Conservation (phyloP, 352 stramenopile genomes). For the Pythium periplocum region DNA sequence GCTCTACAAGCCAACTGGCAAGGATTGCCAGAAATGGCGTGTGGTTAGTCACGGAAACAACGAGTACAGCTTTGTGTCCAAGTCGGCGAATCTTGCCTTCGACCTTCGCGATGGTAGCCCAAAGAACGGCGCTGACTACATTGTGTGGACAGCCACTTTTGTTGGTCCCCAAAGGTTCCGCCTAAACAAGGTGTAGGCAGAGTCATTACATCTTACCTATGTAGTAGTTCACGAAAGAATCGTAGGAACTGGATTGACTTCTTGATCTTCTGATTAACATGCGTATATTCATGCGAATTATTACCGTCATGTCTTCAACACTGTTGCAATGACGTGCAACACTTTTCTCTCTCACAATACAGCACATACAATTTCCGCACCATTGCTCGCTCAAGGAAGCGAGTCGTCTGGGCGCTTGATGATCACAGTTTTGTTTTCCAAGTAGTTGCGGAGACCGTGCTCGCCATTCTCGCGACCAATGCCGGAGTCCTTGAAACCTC, state of each 20-base stretch:
- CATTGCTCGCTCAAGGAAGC: constrained; percentile 17
- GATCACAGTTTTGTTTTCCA: constrained; percentile 49
- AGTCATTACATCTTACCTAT: background rate
- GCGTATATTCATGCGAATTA: no score
- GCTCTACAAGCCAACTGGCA: background rate
- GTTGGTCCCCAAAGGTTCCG: no score
- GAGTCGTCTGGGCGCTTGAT: constrained; percentile 44
- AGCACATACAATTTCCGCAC: background rate
- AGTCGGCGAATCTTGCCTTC: background rate
- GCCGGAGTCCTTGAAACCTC: constrained; percentile 84
- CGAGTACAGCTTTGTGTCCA: constrained; percentile 1
- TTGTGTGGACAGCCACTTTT: background rate
- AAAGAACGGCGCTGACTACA: background rate
- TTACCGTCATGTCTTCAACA: no score
- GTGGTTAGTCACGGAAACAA: background rate
- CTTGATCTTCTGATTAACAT: no score
- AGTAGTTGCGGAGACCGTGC: constrained; percentile 64
- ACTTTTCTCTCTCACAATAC: background rate
- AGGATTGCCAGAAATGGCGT: constrained; percentile 1
- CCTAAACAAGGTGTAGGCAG: background rate
- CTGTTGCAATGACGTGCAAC: no score
- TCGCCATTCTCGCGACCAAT: constrained; percentile 80
- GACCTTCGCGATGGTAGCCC: background rate
- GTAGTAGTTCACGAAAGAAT: no score
- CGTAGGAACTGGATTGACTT: no score